Percentiles rank a stretch among this genome's conserved stretches.
Evolutionary conservation across 352 stramenopile genomes (phyloP).

Genomic region (Phytopythium chamaehyphon): DNA sequence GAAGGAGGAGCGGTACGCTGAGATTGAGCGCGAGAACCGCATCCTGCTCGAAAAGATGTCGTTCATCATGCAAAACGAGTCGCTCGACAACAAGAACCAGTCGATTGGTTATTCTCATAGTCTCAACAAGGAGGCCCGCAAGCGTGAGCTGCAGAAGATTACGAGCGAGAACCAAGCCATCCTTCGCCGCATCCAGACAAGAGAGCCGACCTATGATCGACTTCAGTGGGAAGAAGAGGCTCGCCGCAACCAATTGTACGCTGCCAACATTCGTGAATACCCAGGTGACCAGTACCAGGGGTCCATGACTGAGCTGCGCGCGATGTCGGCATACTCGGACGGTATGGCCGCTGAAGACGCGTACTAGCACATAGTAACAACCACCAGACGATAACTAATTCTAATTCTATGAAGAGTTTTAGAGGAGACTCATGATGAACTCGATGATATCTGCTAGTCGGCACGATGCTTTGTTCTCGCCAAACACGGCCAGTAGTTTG

Average conservation of each 20-base stretch:
- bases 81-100: constrained; percentile 85
- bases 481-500: constrained; percentile 58
- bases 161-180: constrained; percentile 86
- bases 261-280: constrained; percentile 88
- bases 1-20: constrained; percentile 93
- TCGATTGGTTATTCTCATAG: constrained; percentile 70
- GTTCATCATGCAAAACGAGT: constrained; percentile 91
- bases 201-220: constrained; percentile 88
- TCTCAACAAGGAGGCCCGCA: constrained; percentile 79
- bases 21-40: constrained; percentile 96
- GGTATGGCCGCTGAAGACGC: constrained; percentile 28
- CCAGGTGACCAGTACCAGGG: constrained; percentile 37
- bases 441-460: constrained; percentile 48
- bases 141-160: constrained; percentile 85
- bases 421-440: constrained; percentile 31
- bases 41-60: constrained; percentile 98
- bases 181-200: constrained; percentile 86
- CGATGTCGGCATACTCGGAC: constrained; percentile 52
- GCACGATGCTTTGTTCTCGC: constrained; percentile 64
- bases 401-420: constrained; percentile 6
- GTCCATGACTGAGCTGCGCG: constrained; percentile 38
- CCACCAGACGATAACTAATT: background rate
- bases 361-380: constrained; percentile 19
- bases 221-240: constrained; percentile 88
- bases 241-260: constrained; percentile 79